Percentiles rank a stretch among this genome's conserved stretches.
These are phyloP conservation scores for Globisporangium rhizosaccharum DNA, from an alignment of 352 stramenopile species.

Conservation along the genomic window DNA sequence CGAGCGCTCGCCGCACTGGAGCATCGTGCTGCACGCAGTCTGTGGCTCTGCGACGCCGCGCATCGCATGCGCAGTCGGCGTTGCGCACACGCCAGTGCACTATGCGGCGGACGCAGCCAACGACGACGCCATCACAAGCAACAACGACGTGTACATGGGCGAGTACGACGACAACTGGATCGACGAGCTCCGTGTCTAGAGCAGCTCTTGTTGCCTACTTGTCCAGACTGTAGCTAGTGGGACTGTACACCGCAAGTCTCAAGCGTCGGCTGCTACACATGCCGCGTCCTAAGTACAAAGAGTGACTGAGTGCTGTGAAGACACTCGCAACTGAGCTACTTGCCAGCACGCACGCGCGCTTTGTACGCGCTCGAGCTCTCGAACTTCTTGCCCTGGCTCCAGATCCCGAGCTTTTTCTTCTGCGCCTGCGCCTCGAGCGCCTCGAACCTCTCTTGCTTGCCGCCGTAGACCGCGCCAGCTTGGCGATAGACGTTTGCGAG, in stretches of 20 bases:
- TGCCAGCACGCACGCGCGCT: conserved; percentile 41
- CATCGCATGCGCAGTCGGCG: conserved; percentile 28
- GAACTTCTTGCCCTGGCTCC: conserved; percentile 68
- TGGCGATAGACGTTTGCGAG: conserved; percentile 74
- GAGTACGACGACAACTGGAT: conserved; percentile 15
- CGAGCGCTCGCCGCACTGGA: conserved; percentile 26
- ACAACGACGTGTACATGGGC: conserved; percentile 2
- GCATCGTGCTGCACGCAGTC: conserved; percentile 24
- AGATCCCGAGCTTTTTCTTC: conserved; percentile 66
- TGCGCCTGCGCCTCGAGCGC: conserved; percentile 55
- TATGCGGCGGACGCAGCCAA: not conserved
- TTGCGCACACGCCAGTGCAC: conserved; percentile 1
- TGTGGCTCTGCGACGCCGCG: conserved; percentile 22
- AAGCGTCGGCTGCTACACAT: not conserved
- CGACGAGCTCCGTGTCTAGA: conserved; percentile 12
- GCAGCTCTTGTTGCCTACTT: not conserved
- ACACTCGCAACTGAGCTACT: not conserved
- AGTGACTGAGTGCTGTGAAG: not conserved
- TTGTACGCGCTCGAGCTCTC: conserved; percentile 78
- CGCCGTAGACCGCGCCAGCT: conserved; percentile 75
- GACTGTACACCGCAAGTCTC: not conserved
- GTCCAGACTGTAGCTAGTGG: not conserved
- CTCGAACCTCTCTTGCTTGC: conserved; percentile 62
- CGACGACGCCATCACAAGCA: not conserved
- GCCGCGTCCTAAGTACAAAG: not conserved